Conservation (phyloP, 768 basidiomycete species). For the Tulasnella calospora region DNA sequence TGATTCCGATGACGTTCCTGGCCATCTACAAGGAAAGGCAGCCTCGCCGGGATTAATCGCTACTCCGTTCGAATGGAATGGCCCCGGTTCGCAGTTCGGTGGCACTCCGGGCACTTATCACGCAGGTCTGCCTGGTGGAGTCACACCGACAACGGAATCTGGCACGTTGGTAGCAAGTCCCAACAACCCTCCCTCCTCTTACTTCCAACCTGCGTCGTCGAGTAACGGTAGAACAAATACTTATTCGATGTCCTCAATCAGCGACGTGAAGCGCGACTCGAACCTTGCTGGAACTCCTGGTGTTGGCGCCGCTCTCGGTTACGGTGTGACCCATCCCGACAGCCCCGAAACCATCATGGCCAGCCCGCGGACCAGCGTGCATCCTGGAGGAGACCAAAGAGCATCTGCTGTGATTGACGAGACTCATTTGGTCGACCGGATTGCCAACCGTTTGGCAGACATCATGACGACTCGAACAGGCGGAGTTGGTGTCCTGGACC, state of each 20-base stretch:
- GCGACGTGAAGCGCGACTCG: background rate
- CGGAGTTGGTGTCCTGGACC: background rate
- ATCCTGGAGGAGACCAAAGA: background rate
- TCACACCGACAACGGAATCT: background rate
- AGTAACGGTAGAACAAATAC: background rate
- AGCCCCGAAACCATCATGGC: background rate
- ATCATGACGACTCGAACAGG: background rate
- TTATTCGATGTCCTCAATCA: background rate
- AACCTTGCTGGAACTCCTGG: background rate
- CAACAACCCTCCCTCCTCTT: background rate
- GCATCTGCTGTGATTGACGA: background rate
- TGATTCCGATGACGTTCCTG: background rate
- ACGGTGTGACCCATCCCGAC: background rate
- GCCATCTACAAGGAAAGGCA: conserved; percentile 4
- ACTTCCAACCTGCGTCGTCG: background rate
- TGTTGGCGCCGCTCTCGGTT: background rate
- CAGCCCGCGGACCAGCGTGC: background rate
- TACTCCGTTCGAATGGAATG: conserved; percentile 13
- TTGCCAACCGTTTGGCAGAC: conserved; percentile 7
- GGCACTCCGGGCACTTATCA: background rate
- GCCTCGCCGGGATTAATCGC: background rate
- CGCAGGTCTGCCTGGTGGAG: background rate
- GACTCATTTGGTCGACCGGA: conserved; percentile 4
- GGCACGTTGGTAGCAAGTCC: background rate
- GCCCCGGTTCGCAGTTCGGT: background rate